Base-by-base conservation (phyloP, 106 monocot genomes). In the Acorus gramineus region DNA sequence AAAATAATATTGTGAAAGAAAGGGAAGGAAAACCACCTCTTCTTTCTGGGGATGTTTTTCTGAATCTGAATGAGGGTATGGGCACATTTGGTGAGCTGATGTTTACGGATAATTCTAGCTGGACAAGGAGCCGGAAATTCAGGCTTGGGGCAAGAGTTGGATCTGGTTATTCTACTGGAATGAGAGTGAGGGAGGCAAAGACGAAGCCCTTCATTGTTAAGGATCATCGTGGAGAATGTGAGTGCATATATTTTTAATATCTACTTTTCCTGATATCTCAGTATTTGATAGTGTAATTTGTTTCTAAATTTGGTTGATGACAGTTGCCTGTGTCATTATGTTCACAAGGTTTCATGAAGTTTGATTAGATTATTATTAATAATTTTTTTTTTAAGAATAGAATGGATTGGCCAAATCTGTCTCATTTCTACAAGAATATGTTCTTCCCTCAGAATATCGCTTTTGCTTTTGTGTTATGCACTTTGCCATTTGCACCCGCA, bases 221-320 rank as follows among this genome's bases (percentile, higher is more conserved):
- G 74, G 96, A 96, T 68, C 96, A 96, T 74, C 90, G 96, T 62
- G 96, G 96, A 61, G 96, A 96, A 83, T 81, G 96, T 96, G 76
- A 84, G 95, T 90, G 54, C 42, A 42, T 53, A 3, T 7, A 63
- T 5, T 48, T 52, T 49, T 66, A 55, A 14, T 28, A 2, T 62
- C 7, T 46, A 66, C 10, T 50, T 69, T 54, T 28, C 28, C 28
- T 28, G 28, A 28, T 28, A 28, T 28, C 28, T 28, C 28, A 28
- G 28, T 28, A 28, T 28, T 28, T 28, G 28, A 28, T 28, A 28
- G 28, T 28, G 28, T 28, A 28, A 28, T 28, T 28, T 28, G 28
- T 28, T 28, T 28, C 28, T 28, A 28, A 1, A 28, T 28, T 28
- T 28, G 28, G 28, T 28, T 28, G 28, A 28, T 28, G 28, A 28